A percentile compares a stretch with the other conserved stretches of the same genome.
Conservation (phyloP, 1,284 basidiomycete species). For the Wallemia hederae region DNA sequence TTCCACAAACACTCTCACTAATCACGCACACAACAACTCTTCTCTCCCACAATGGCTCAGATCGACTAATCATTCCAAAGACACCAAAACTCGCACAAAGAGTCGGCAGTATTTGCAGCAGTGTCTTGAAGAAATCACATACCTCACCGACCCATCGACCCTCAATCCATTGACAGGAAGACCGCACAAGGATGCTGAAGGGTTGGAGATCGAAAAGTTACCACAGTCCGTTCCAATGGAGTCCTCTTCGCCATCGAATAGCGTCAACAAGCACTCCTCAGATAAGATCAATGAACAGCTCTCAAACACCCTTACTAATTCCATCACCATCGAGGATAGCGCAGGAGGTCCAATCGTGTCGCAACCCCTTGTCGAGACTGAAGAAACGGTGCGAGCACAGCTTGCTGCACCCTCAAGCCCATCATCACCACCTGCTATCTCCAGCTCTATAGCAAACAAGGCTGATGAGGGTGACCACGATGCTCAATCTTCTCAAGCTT, state of each 20-base stretch:
- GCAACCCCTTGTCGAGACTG: background rate
- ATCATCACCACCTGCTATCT: background rate
- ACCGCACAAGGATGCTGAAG: conserved; percentile 5
- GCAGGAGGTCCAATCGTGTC: conserved; percentile 1
- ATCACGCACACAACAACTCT: background rate
- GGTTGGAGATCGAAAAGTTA: background rate
- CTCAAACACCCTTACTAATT: background rate
- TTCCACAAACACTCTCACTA: conserved; percentile 3
- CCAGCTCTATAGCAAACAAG: background rate
- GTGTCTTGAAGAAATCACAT: conserved; percentile 27
- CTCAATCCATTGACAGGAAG: conserved; percentile 61
- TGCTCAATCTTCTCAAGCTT: background rate
- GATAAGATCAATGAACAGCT: background rate
- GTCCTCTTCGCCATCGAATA: background rate
- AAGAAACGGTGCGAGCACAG: background rate
- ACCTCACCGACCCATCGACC: conserved; percentile 81
- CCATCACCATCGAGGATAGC: background rate
- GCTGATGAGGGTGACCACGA: conserved; percentile 1
- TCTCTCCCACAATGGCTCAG: conserved; percentile 17
- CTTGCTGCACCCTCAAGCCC: background rate
- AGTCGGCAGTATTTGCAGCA: conserved; percentile 95
- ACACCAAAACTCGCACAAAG: conserved; percentile 74
- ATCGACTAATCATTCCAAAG: conserved; percentile 43
- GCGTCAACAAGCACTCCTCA: conserved; percentile 1
- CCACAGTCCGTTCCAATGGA: conserved; percentile 9